Percentiles rank a stretch among this genome's conserved stretches.
These are phyloP conservation scores for Torrubiellomyces zombiae DNA, from an alignment of 2,329 filamentous ascomycete genomes.

Conservation along the genomic window DNA sequence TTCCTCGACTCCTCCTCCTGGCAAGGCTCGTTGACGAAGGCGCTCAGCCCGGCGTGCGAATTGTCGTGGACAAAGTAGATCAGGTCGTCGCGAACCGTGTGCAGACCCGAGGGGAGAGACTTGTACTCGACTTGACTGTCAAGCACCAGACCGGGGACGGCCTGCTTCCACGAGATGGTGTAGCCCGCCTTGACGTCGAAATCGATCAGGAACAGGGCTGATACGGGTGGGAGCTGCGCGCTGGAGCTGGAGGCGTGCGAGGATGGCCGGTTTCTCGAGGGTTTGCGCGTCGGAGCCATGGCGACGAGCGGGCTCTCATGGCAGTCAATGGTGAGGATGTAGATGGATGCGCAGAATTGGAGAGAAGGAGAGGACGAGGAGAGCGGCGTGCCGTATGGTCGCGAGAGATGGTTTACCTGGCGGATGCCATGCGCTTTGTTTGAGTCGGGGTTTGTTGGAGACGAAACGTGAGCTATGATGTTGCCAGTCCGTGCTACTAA, in stretches of 20 bases:
- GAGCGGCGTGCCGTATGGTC: no score
- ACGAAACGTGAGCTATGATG: no score
- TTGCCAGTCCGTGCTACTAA: no score
- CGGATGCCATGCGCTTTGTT: no score
- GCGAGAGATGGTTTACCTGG: no score
- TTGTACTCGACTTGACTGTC: slow-evolving; percentile 92
- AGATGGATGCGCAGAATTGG: no score
- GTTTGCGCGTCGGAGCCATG: slow-evolving; percentile 24
- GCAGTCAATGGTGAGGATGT: no score
- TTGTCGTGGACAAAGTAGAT: slow-evolving; percentile 83
- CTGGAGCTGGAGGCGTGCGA: slow-evolving; percentile 17
- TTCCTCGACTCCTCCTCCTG: slow-evolving; percentile 62
- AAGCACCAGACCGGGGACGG: slow-evolving; percentile 51
- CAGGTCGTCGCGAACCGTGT: slow-evolving; percentile 74
- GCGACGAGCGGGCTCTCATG: no score
- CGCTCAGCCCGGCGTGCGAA: slow-evolving; percentile 72
- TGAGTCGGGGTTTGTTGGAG: no score
- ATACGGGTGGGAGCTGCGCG: slow-evolving; percentile 27
- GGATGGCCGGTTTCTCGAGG: slow-evolving; percentile 20
- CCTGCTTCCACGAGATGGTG: slow-evolving; percentile 77
- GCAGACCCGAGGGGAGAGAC: slow-evolving; percentile 80
- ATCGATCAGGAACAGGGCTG: slow-evolving; percentile 73
- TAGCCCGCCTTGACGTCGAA: slow-evolving; percentile 89
- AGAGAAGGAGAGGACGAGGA: no score
- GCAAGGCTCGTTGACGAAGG: slow-evolving; percentile 73